Percentiles rank a stretch among this genome's conserved stretches.
phyloP scores from a whole-genome alignment of 495 filamentous ascomycete species.

The Schizothecium vesticola region DNA sequence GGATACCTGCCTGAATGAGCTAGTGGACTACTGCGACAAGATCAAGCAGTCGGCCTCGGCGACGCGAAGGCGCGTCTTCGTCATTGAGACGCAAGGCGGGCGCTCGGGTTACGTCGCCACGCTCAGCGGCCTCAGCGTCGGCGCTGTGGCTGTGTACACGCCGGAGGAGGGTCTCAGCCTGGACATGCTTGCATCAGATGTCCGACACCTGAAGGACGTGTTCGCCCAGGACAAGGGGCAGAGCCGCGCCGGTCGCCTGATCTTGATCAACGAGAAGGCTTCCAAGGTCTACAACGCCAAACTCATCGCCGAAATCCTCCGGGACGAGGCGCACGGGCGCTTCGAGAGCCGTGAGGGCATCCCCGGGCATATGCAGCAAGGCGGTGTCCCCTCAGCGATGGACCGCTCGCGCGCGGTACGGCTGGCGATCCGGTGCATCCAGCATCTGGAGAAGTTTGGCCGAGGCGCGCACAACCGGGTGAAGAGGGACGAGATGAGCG shows the following conservation, averaged over 20 bases:
- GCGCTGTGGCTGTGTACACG: conserved; percentile 93
- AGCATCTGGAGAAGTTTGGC: conserved; percentile 77
- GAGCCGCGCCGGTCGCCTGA: conserved; percentile 85
- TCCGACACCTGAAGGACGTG: conserved; percentile 78
- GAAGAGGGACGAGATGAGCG: conserved; percentile 60
- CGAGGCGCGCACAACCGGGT: conserved; percentile 62
- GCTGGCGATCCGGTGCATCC: conserved; percentile 84
- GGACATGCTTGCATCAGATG: conserved; percentile 86
- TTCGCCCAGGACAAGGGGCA: conserved; percentile 86
- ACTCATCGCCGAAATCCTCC: conserved; percentile 91
- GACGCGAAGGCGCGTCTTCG: conserved; percentile 86
- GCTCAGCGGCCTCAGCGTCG: conserved; percentile 80
- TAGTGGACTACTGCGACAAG: conserved; percentile 92
- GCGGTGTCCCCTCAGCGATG: conserved; percentile 90
- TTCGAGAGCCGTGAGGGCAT: conserved; percentile 94
- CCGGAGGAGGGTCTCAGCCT: conserved; percentile 95
- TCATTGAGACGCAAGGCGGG: conserved; percentile 96
- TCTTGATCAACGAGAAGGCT: conserved; percentile 89
- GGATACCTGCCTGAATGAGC: conserved; percentile 95
- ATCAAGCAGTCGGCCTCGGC: conserved; percentile 96
- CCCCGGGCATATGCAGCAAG: conserved; percentile 95
- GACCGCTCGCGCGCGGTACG: conserved; percentile 89
- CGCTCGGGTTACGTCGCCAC: conserved; percentile 92
- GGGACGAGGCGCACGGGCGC: conserved; percentile 81
- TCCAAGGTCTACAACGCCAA: conserved; percentile 86